Conservation (phyloP, 23 red algal genomes). For the Gracilaria vermiculophylla region DNA sequence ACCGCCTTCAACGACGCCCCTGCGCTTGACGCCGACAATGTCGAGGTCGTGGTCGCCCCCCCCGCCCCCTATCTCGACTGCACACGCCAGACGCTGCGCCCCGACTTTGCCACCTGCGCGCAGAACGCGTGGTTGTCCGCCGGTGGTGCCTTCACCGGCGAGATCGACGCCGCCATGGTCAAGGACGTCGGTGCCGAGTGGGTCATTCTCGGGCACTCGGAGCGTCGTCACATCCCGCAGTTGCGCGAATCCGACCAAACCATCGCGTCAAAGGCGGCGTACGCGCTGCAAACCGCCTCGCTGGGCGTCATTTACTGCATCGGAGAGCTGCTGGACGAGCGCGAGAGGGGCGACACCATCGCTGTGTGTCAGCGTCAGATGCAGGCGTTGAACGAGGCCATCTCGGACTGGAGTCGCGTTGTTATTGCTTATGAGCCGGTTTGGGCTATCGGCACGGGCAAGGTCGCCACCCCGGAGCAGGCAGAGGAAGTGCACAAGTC, state of each 20-base stretch:
- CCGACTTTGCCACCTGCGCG: constrained; percentile 66
- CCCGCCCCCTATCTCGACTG: constrained; percentile 67
- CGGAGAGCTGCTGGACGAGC: constrained; percentile 87
- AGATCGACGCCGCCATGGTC: constrained; percentile 81
- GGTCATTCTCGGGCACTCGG: constrained; percentile 94
- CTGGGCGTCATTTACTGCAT: constrained; percentile 91
- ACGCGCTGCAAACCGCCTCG: constrained; percentile 60
- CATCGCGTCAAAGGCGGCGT: constrained; percentile 77
- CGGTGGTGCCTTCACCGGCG: constrained; percentile 87
- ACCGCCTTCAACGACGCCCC: constrained; percentile 61
- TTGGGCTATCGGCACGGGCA: constrained; percentile 98
- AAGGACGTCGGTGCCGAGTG: constrained; percentile 81
- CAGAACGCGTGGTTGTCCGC: constrained; percentile 88
- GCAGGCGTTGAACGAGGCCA: constrained; percentile 42
- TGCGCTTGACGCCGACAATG: constrained; percentile 1
- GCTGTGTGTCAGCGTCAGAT: constrained; percentile 87
- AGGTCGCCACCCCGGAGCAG: constrained; percentile 97
- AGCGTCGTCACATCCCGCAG: constrained; percentile 81
- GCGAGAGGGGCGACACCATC: constrained; percentile 81
- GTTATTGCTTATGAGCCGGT: constrained; percentile 99
- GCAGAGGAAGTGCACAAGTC: constrained; percentile 83
- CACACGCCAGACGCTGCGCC: constrained; percentile 63
- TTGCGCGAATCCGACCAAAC: constrained; percentile 65
- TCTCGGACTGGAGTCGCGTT: constrained; percentile 75
- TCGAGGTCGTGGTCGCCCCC: constrained; percentile 84